Evolutionary conservation across 495 filamentous ascomycete genomes (phyloP).

Genomic region (Wilcoxina mikolae): DNA sequence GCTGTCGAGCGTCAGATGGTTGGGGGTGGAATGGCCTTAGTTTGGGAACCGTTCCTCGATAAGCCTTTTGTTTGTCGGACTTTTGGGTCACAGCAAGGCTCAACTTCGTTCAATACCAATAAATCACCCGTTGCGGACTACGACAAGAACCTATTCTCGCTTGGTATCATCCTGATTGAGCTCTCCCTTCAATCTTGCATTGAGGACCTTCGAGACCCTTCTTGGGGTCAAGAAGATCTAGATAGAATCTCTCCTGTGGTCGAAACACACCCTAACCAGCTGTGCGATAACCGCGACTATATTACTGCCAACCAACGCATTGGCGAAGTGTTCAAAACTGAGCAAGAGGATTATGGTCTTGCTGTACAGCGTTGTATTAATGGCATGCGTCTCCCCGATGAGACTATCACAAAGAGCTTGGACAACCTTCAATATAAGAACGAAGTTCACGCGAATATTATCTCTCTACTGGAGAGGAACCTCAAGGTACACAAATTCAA

Average conservation of each 20-base stretch:
- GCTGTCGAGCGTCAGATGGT: background rate
- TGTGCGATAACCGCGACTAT: background rate
- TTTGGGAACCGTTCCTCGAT: background rate
- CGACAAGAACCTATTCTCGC: constrained; percentile 11
- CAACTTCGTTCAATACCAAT: too few relatives aligned
- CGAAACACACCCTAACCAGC: background rate
- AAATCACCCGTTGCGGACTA: background rate
- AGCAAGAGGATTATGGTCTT: background rate
- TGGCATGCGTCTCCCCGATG: background rate
- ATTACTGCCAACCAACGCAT: background rate
- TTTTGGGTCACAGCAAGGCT: too few relatives aligned
- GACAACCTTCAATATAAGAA: constrained; percentile 23
- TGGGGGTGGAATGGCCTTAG: background rate
- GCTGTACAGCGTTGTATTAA: background rate
- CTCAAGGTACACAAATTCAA: too few relatives aligned
- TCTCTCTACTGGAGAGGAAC: constrained; percentile 24
- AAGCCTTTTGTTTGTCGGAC: constrained; percentile 21
- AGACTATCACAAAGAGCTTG: constrained; percentile 9
- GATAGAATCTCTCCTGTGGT: background rate
- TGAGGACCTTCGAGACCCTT: background rate
- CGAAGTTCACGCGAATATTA: constrained; percentile 26
- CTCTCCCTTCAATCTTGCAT: constrained; percentile 23
- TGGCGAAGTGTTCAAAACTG: background rate
- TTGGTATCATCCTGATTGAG: constrained; percentile 29
- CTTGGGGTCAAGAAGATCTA: too few relatives aligned